Evolutionary conservation across 805 yeast genomes (phyloP).

Genomic region (Lipomyces mesembrius): DNA sequence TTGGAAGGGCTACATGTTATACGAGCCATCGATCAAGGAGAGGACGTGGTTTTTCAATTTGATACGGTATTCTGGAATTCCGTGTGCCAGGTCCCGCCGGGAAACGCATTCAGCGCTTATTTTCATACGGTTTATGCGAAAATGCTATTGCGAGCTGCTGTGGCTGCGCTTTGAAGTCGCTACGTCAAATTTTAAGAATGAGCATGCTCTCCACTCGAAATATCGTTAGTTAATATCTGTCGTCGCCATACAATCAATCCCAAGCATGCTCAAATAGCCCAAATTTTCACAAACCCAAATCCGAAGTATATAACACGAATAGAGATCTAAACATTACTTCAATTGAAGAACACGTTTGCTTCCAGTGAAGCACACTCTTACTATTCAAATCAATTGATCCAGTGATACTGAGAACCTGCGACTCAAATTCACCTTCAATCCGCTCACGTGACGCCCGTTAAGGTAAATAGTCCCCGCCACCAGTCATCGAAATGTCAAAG

Average conservation of each 20-base stretch:
- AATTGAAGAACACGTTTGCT: too few species aligned
- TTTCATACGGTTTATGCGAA: not conserved
- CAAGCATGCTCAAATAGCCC: not conserved
- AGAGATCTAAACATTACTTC: too few species aligned
- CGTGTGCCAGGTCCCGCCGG: not conserved
- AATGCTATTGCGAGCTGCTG: slow-evolving; percentile 2
- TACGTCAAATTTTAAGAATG: not conserved
- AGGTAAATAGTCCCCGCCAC: too few species aligned
- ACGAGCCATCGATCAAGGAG: slow-evolving; percentile 3
- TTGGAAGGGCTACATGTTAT: slow-evolving; percentile 5
- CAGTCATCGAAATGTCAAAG: too few species aligned
- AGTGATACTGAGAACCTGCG: too few species aligned
- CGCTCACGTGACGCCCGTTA: too few species aligned
- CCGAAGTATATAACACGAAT: too few species aligned
- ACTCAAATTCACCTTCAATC: too few species aligned
- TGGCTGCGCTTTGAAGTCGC: not conserved
- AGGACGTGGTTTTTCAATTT: not conserved
- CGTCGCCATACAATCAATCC: not conserved
- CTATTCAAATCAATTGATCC: too few species aligned
- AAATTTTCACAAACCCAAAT: too few species aligned
- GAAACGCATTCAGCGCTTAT: not conserved
- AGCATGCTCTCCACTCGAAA: not conserved
- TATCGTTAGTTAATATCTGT: not conserved
- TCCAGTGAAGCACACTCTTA: too few species aligned
- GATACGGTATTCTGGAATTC: slow-evolving; percentile 4